Base-by-base conservation (phyloP, 805 yeast species). In the Lipomyces mesembrius region DNA sequence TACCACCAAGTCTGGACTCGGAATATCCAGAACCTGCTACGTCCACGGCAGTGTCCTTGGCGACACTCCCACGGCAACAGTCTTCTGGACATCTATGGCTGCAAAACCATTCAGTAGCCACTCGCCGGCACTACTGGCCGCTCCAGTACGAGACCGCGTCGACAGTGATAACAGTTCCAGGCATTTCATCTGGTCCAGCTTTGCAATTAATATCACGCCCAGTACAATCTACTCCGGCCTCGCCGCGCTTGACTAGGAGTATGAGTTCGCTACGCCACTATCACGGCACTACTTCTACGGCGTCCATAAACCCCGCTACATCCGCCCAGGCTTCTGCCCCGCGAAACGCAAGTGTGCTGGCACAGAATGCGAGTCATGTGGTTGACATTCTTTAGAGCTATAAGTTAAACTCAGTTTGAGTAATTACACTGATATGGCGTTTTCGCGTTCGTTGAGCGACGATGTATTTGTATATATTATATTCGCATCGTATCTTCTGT, bases 1-100 rank as follows among this genome's bases (percentile, higher is more conserved):
- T 64, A 25, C 67, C 67, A 14, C 67, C 67, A n/a, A 64, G 67
- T 27, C 39, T 60, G 46, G 67, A 64, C 25, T 39, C 59, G 1
- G 67, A 57, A 14, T 37, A 39, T 46, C 39, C 20, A 3, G 62
- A 34, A 11, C 49, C 49, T 11, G 63, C 46, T 6, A 8, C 39
- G 20, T n/a, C 57, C 25, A n/a, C 46, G 27, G 20, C 49, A 49
- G 35, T 59, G 20, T 43, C 49, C 9, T 43, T 43, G 49, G 49
- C 49, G 22, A 17, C 49, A 56, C 59, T 56, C 59, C 39, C 25
- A 20, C 59, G 37, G 39, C 59, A 17, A 17, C 37, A 11, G 25
- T 32, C 27, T 3, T 29, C 27, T 5, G 59, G 37, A 12, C 37
- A 20, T 7, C n/a, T 34, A 17, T 20, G 43, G 37, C 37, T 27